Percentiles rank a stretch among this genome's conserved stretches.
Evolutionary conservation across 163 green algal species (phyloP).

Genomic region (Trebouxiophyceae sp.): DNA sequence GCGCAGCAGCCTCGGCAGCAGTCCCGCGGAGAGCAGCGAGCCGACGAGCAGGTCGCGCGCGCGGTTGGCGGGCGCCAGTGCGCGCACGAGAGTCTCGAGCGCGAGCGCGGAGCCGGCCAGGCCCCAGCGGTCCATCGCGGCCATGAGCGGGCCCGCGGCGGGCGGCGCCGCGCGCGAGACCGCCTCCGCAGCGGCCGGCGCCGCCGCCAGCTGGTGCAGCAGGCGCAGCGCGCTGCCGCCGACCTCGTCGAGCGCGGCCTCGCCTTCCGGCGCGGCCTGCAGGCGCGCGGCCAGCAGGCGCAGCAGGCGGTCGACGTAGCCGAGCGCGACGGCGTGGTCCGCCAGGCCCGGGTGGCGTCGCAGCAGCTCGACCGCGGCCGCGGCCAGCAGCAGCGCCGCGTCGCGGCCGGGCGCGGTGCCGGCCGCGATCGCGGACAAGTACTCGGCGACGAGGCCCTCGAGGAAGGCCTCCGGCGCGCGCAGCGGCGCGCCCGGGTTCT

Average conservation of each 20-base stretch:
- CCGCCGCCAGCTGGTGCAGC: conserved; percentile 52
- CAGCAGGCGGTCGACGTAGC: conserved; percentile 51
- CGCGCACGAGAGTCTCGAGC: conserved; percentile 60
- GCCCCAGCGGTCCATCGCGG: conserved; percentile 36
- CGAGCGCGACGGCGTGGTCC: conserved; percentile 53
- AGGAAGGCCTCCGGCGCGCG: conserved; percentile 54
- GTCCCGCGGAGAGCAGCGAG: conserved; percentile 31
- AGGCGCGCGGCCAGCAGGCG: conserved; percentile 27
- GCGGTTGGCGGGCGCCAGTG: conserved; percentile 39
- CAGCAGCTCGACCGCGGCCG: conserved; percentile 54
- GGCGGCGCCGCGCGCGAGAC: conserved; percentile 35
- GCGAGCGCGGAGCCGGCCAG: conserved; percentile 43
- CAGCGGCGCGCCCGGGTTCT: conserved; percentile 70
- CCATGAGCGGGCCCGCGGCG: conserved; percentile 36
- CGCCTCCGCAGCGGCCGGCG: conserved; percentile 40
- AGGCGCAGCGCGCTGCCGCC: conserved; percentile 48
- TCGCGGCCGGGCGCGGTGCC: not conserved
- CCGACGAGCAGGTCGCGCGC: conserved; percentile 50
- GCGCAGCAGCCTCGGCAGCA: conserved; percentile 46
- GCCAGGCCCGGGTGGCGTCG: conserved; percentile 41
- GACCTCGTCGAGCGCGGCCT: conserved; percentile 33
- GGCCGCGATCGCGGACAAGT: conserved; percentile 31
- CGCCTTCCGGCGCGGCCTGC: not conserved
- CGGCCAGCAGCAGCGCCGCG: conserved; percentile 42
- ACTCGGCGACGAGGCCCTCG: conserved; percentile 50